phyloP scores from a whole-genome alignment of 1,284 basidiomycete genomes.

The Sanghuangporus weigelae region DNA sequence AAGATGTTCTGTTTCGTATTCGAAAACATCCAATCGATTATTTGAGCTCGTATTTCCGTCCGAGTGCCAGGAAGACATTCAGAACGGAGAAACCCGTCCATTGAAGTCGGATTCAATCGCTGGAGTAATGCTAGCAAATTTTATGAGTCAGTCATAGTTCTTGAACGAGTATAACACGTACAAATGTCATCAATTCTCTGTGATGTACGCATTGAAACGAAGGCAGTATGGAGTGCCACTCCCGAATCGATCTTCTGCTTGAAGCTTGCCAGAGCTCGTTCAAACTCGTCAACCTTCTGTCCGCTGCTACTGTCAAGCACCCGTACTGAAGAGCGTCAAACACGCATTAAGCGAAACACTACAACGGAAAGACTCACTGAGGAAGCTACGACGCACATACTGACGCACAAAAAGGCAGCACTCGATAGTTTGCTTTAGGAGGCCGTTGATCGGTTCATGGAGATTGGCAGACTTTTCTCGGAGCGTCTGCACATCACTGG shows the following conservation, averaged over 20 bases:
- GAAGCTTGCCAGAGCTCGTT: neutral
- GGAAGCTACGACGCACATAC: neutral
- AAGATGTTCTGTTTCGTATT: neutral
- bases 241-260: neutral
- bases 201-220: neutral
- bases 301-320: neutral
- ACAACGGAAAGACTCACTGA: neutral
- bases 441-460: neutral
- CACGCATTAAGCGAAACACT: neutral
- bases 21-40: neutral
- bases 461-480: neutral
- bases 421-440: neutral
- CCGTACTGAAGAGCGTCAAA: neutral
- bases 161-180: neutral
- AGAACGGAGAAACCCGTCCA: neutral
- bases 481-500: neutral
- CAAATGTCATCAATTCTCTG: neutral
- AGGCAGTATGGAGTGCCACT: neutral
- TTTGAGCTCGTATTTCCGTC: neutral
- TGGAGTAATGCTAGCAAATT: neutral
- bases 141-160: slow-evolving; percentile 20
- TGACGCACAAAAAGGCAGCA: neutral
- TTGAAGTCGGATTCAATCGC: neutral
- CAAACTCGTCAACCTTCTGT: neutral
- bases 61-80: neutral